Evolutionary conservation across 139 green algal genomes (phyloP).

Genomic region (Cymbomonas tetramitiformis): DNA sequence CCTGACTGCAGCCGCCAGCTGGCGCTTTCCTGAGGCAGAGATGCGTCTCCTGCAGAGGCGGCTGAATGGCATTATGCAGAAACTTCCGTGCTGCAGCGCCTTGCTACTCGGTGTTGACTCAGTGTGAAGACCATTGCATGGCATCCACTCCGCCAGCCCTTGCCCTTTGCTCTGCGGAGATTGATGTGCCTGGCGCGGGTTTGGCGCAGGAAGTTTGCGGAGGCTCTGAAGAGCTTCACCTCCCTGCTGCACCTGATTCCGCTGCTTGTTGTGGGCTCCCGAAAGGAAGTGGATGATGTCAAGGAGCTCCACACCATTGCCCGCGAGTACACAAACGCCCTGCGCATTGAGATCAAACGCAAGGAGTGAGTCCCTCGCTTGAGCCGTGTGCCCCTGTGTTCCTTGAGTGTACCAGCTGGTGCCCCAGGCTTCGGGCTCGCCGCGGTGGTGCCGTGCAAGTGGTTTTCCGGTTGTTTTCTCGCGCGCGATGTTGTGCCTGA

Average conservation of each 20-base stretch:
- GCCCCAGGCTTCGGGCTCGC: neutral
- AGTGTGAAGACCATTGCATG: no score
- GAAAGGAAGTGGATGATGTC: slow-evolving; percentile 81
- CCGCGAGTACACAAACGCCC: slow-evolving; percentile 78
- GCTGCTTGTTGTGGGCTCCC: slow-evolving; percentile 70
- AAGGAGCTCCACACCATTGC: slow-evolving; percentile 86
- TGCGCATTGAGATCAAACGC: slow-evolving; percentile 78
- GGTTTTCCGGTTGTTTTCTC: neutral
- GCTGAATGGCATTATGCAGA: no score
- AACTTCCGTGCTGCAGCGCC: no score
- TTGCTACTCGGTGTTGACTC: no score
- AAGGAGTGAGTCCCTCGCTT: slow-evolving; percentile 65
- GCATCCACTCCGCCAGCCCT: no score
- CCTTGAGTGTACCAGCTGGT: neutral
- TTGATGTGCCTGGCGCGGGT: no score
- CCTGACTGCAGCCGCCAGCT: no score
- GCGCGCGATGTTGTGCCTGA: neutral
- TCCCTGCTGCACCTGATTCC: slow-evolving; percentile 73
- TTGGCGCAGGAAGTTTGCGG: slow-evolving; percentile 94
- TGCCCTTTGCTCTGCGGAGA: no score
- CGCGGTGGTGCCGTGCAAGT: neutral
- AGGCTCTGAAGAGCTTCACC: slow-evolving; percentile 69
- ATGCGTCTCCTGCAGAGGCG: no score
- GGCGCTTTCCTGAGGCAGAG: no score
- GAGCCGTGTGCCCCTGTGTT: neutral